phyloP scores from a whole-genome alignment of 148 eudicot genomes.

The Rhododendron ferrugineum region DNA sequence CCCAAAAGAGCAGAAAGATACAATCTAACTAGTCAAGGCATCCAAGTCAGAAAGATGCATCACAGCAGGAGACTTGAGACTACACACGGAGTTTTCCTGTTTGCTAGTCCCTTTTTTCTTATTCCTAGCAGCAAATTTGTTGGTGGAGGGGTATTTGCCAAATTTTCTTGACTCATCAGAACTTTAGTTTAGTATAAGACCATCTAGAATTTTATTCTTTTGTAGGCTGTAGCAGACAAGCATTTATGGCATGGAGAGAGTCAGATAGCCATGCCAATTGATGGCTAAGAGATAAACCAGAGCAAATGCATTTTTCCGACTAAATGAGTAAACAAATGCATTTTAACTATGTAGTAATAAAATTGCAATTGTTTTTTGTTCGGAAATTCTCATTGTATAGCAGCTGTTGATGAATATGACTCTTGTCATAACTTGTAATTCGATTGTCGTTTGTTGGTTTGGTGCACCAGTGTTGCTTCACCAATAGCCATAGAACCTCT shows the following conservation, averaged over 20 bases:
- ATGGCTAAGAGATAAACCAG: background rate
- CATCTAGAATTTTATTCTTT: background rate
- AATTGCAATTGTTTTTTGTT: background rate
- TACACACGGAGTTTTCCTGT: background rate
- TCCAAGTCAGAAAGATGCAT: background rate
- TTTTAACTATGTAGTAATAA: background rate
- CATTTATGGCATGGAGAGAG: background rate
- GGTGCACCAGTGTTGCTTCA: background rate
- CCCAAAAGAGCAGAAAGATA: background rate
- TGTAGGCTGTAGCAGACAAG: background rate
- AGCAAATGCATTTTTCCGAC: background rate
- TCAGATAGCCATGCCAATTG: background rate
- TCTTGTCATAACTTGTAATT: background rate
- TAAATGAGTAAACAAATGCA: background rate
- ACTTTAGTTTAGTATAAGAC: background rate
- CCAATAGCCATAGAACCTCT: background rate
- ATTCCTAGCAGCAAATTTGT: background rate
- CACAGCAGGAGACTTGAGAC: background rate
- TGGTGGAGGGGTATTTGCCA: background rate
- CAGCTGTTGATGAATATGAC: background rate
- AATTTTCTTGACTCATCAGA: background rate
- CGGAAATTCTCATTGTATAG: background rate
- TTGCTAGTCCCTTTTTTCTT: background rate
- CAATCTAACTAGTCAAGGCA: background rate
- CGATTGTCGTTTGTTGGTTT: background rate